Evolutionary conservation across 176 grass and related monocot species (phyloP), one percentile per base, ranked within the genome.

Genomic region (Poa pratensis): DNA sequence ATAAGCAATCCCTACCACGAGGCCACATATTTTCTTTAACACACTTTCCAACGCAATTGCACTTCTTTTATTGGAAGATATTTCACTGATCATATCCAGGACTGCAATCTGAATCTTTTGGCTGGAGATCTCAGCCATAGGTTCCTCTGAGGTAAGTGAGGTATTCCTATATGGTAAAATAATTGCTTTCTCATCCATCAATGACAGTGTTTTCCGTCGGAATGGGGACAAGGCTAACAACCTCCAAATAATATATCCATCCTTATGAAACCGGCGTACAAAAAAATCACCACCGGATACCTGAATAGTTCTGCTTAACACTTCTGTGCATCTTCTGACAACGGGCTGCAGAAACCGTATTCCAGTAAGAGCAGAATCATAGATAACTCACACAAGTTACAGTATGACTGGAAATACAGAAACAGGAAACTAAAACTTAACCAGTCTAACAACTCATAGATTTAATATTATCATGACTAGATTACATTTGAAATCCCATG

Each of bases 201-300:
- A 18, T 62, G 79, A 26, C 22, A 66, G 82, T 69, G 43, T 67
- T 86, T 86, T 94, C 53, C 96, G 83, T 49, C 22, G 88, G 66
- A 98, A 98, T 52, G 96, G 88, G 48, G 91, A 95, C 45, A 91
- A 84, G 11, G 84, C 88, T 19, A 98, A 77, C 39, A 98, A 76
- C 28, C 87, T 95, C 93, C 93, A 98, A 85, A 98, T 85, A 63
- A 76, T 69, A 66, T 67, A 73, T 86, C 96, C 96, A 82, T 98
- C 96, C 69, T 86, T 95, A 69, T 94, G 89, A 79, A 98, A 94
- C 26, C 96, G 83, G 46, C 93, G 96, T 48, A 95, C 74, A 80
- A 95, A 98, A 87, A 98, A 98, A 68, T 92, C 82, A 3, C 93
- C 96, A 61, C 96, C 96, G 70, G 91, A 95, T 81, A 98, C 89